Percentiles rank a stretch among this genome's conserved stretches.
phyloP scores from a whole-genome alignment of 1,284 basidiomycete species.

The Melanopsichium pennsylvanicum region DNA sequence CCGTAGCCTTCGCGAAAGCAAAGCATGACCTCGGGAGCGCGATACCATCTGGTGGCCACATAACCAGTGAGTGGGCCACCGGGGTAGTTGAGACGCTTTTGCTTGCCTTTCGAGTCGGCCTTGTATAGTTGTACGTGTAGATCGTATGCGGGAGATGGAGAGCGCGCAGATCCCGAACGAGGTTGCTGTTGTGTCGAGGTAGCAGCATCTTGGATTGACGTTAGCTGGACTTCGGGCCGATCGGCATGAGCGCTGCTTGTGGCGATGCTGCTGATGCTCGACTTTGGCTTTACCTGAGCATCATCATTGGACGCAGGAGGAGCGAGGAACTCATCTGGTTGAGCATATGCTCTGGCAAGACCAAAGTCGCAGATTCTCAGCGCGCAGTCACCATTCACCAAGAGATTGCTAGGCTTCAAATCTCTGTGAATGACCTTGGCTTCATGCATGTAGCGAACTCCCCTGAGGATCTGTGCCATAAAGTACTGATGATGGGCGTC shows the following conservation, averaged over 20 bases:
- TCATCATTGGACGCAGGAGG: conserved; percentile 20
- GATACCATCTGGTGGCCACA: conserved; percentile 65
- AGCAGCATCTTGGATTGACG: not conserved
- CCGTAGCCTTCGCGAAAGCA: conserved; percentile 63
- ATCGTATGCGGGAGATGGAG: conserved; percentile 29
- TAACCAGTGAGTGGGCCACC: conserved; percentile 64
- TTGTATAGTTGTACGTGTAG: conserved; percentile 43
- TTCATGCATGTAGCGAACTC: conserved; percentile 61
- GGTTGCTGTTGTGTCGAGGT: conserved; percentile 1
- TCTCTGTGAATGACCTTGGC: conserved; percentile 64
- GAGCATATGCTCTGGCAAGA: conserved; percentile 57
- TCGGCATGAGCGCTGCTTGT: conserved; percentile 20
- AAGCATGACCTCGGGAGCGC: conserved; percentile 65
- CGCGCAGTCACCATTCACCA: conserved; percentile 64
- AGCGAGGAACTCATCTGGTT: conserved; percentile 21
- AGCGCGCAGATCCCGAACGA: conserved; percentile 17
- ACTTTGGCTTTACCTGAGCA: conserved; percentile 7
- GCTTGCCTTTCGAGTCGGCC: conserved; percentile 47
- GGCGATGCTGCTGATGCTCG: conserved; percentile 23
- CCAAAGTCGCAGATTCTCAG: conserved; percentile 64
- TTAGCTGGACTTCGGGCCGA: conserved; percentile 4
- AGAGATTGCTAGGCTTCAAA: conserved; percentile 64
- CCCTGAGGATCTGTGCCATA: conserved; percentile 62
- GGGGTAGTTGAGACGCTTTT: conserved; percentile 56
- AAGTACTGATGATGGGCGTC: conserved; percentile 64